phyloP scores from a whole-genome alignment of 176 grass and related monocot genomes.

The Microstegium vimineum region DNA sequence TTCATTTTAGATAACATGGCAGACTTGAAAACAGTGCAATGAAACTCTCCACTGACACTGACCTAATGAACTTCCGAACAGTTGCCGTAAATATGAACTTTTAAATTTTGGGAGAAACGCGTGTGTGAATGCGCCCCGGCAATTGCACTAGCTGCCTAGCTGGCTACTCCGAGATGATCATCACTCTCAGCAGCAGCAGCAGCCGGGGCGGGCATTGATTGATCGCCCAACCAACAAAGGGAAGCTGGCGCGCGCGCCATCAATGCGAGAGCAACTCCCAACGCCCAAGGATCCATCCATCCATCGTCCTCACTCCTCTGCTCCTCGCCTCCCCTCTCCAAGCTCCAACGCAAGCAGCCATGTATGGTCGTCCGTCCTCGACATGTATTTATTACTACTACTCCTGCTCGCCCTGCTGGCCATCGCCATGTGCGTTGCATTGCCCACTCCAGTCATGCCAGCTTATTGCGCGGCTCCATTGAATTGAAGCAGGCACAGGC shows the following conservation, averaged over 20 bases:
- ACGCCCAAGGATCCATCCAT: neutral
- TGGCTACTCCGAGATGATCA: neutral
- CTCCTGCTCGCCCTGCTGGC: neutral
- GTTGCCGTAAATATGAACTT: no score
- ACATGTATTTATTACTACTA: neutral
- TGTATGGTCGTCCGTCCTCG: neutral
- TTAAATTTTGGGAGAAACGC: no score
- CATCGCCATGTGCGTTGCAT: neutral
- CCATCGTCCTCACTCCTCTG: neutral
- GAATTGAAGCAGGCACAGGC: no score
- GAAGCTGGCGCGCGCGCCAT: neutral
- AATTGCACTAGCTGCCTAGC: neutral
- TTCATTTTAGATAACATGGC: no score
- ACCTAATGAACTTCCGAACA: no score
- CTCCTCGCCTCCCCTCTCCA: no score
- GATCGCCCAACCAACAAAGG: neutral
- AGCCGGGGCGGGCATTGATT: no score
- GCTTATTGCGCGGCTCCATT: no score
- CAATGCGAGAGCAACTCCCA: neutral
- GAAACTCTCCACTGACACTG: no score
- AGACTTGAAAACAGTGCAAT: no score
- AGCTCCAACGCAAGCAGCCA: neutral
- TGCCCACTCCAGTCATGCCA: neutral
- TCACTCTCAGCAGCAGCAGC: no score
- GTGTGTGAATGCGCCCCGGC: neutral